Evolutionary conservation across 495 filamentous ascomycete species (phyloP).

Genomic region (Hyaloscypha hepaticicola): DNA sequence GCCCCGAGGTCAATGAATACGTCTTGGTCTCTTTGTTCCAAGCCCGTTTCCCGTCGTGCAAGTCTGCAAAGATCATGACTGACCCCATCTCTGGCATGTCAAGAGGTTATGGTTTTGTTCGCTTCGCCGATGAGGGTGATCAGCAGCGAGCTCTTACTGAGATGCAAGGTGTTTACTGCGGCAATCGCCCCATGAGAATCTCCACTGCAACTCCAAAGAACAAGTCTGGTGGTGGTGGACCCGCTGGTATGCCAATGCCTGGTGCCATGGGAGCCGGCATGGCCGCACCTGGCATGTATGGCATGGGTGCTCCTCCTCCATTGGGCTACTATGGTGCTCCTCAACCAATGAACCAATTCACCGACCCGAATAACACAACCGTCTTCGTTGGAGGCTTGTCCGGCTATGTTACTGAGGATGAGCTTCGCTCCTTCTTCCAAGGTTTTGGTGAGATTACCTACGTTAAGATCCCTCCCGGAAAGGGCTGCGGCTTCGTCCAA

Average conservation of each 20-base stretch:
- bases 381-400: constrained; percentile 98
- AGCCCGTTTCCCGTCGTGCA: constrained; percentile 92
- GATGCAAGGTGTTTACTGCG: constrained; percentile 99
- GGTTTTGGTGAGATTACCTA: constrained; percentile 99
- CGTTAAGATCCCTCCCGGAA: constrained; percentile 99
- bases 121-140: constrained; percentile 90
- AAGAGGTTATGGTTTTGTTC: constrained; percentile 96
- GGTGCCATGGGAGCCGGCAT: constrained; percentile 47
- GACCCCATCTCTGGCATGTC: constrained; percentile 98
- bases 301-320: constrained; percentile 69
- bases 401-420: constrained; percentile 98
- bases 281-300: constrained; percentile 47
- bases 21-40: constrained; percentile 97
- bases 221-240: constrained; percentile 61
- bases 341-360: constrained; percentile 99
- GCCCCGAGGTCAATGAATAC: constrained; percentile 98
- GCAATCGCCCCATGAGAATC: constrained; percentile 98
- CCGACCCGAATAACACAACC: constrained; percentile 99
- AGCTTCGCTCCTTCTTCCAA: constrained; percentile 99
- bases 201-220: constrained; percentile 98
- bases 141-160: constrained; percentile 93
- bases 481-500: constrained; percentile 98
- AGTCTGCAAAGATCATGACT: constrained; percentile 99
- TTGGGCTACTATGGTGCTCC: constrained; percentile 80
- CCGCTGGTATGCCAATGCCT: constrained; percentile 48